A percentile compares a stretch with the other conserved stretches of the same genome.
These are phyloP conservation scores for Pleurotus eryngii DNA, from an alignment of 768 basidiomycete genomes.

Conservation along the genomic window DNA sequence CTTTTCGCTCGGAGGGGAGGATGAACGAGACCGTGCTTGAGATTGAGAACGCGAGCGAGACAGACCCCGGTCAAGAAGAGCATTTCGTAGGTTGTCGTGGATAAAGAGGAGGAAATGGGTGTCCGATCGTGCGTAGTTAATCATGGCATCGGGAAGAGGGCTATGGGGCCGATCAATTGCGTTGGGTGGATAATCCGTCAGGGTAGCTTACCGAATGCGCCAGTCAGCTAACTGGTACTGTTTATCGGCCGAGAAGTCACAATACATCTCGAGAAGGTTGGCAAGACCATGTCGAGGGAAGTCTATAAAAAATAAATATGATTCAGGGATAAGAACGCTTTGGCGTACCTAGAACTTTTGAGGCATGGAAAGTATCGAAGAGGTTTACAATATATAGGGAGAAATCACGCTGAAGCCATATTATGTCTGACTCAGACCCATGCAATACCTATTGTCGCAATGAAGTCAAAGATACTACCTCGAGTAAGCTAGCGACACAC, in stretches of 20 bases:
- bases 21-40: background rate
- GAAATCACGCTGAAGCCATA: conserved; percentile 97
- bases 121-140: conserved; percentile 90
- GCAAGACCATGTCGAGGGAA: conserved; percentile 85
- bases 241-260: conserved; percentile 89
- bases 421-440: conserved; percentile 89
- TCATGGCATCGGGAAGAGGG: conserved; percentile 86
- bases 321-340: background rate
- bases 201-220: conserved; percentile 70
- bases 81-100: conserved; percentile 87
- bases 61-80: conserved; percentile 70
- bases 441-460: conserved; percentile 69
- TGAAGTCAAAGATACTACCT: background rate
- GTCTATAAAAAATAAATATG: conserved; percentile 38
- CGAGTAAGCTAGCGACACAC: conserved; percentile 33
- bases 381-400: conserved; percentile 90
- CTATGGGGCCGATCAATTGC: conserved; percentile 22
- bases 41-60: conserved; percentile 38
- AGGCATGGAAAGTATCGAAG: conserved; percentile 98
- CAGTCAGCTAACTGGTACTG: conserved; percentile 97
- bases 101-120: conserved; percentile 94
- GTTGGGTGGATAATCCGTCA: background rate
- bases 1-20: conserved; percentile 3
- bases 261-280: conserved; percentile 81
- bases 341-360: conserved; percentile 68